A percentile compares a stretch with the other conserved stretches of the same genome.
phyloP scores from a whole-genome alignment of 441 rosid species.

The Populus tomentosa region DNA sequence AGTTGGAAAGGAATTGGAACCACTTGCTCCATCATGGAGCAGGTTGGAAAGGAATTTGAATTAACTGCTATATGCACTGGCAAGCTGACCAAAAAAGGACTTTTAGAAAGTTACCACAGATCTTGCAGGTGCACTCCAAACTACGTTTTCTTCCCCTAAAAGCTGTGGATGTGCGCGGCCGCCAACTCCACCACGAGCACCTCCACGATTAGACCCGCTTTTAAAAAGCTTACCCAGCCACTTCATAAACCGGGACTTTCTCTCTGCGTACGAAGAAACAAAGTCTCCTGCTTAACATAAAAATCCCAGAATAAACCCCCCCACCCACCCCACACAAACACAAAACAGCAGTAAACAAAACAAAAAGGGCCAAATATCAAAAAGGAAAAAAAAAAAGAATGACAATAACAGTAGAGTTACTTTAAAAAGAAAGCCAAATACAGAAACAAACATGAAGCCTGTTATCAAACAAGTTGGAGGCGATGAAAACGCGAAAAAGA shows the following conservation, averaged over 20 bases:
- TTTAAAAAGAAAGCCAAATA: not conserved
- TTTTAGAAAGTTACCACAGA: conserved; percentile 49
- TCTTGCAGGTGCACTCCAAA: conserved; percentile 59
- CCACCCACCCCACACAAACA: not conserved
- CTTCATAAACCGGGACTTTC: conserved; percentile 80
- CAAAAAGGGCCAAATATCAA: not conserved
- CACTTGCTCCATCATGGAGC: not conserved
- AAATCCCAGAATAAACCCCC: conserved; percentile 8
- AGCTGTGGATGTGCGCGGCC: conserved; percentile 46
- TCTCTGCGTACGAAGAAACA: conserved; percentile 68
- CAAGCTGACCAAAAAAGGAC: not conserved
- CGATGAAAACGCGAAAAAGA: not conserved
- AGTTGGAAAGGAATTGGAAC: conserved; percentile 3
- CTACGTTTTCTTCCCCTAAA: conserved; percentile 76
- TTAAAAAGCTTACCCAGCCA: conserved; percentile 86
- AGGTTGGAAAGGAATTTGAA: not conserved
- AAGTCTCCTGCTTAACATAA: conserved; percentile 58
- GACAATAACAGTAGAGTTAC: not conserved
- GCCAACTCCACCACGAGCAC: conserved; percentile 16
- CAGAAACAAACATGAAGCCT: not conserved
- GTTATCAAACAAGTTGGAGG: not conserved
- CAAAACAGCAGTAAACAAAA: not conserved
- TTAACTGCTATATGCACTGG: not conserved
- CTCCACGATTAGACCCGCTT: conserved; percentile 40
- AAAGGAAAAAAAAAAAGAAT: not conserved